These are phyloP conservation scores for Juncus inflexus DNA, from an alignment of 176 grass and related monocot species.

Conservation along the genomic window DNA sequence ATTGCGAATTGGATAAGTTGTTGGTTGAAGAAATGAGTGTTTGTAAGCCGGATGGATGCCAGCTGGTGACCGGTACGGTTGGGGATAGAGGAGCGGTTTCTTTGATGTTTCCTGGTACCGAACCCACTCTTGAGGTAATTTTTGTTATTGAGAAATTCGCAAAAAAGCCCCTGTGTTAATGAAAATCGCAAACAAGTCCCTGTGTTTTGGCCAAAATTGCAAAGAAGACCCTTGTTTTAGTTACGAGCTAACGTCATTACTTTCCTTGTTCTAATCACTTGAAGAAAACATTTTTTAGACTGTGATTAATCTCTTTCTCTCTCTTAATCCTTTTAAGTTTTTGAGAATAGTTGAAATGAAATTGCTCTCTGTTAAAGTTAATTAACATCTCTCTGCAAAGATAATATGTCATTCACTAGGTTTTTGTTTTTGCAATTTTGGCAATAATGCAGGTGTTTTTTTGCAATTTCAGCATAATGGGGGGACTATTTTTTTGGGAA, in stretches of 20 bases:
- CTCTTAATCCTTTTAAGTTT: conserved; percentile 10
- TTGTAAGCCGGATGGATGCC: conserved; percentile 83
- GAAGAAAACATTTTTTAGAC: too few relatives aligned
- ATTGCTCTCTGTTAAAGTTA: neutral
- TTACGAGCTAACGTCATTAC: too few relatives aligned
- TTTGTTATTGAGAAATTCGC: neutral
- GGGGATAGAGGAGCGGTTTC: conserved; percentile 83
- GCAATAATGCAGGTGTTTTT: too few relatives aligned
- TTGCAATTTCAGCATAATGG: too few relatives aligned
- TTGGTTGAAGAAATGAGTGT: conserved; percentile 88
- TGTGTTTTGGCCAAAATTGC: neutral
- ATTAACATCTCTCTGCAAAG: too few relatives aligned
- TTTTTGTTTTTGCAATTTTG: too few relatives aligned
- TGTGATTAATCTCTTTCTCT: neutral
- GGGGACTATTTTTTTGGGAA: conserved; percentile 8
- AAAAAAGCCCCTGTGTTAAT: too few relatives aligned
- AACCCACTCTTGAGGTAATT: conserved; percentile 76
- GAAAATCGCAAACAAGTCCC: too few relatives aligned
- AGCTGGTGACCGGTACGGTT: conserved; percentile 67
- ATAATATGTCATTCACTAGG: too few relatives aligned
- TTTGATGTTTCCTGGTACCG: conserved; percentile 84
- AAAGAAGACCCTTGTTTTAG: neutral
- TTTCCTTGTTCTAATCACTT: too few relatives aligned
- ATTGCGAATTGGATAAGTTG: conserved; percentile 76
- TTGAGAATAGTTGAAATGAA: conserved; percentile 25